Evolutionary conservation across 352 stramenopile genomes (phyloP).

Genomic region (Pythium scleroteichum): DNA sequence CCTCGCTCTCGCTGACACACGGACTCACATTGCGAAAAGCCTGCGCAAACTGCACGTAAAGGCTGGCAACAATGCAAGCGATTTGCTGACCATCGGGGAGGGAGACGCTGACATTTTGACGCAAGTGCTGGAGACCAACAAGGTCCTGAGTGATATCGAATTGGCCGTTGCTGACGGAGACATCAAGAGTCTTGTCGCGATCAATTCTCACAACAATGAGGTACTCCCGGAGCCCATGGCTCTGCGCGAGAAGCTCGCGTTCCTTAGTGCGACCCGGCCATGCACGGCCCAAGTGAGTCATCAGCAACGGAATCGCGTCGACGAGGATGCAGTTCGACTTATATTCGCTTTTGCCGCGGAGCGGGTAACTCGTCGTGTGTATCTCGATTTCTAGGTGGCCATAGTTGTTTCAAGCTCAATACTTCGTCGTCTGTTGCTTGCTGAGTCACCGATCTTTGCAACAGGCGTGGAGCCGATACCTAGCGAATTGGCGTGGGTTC

Average conservation of each 20-base stretch:
- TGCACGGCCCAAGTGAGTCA: neutral
- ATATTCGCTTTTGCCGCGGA: slow-evolving; percentile 19
- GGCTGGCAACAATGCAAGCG: slow-evolving; percentile 8
- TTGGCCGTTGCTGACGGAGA: slow-evolving; percentile 12
- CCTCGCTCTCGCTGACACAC: neutral
- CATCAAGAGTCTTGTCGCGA: slow-evolving; percentile 1
- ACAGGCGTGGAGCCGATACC: no score
- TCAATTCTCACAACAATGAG: slow-evolving; percentile 13
- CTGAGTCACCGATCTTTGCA: no score
- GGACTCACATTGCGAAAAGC: slow-evolving; percentile 1
- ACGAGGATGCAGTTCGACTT: slow-evolving; percentile 17
- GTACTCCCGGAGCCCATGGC: slow-evolving; percentile 10
- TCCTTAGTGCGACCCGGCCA: slow-evolving; percentile 9
- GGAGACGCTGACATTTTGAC: neutral
- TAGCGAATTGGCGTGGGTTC: no score
- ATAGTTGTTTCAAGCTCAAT: no score
- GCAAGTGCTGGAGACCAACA: slow-evolving; percentile 11
- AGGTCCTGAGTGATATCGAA: slow-evolving; percentile 9
- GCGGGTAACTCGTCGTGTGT: slow-evolving; percentile 8
- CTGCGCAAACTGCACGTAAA: slow-evolving; percentile 17
- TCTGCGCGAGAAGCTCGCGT: slow-evolving; percentile 13
- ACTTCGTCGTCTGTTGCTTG: no score
- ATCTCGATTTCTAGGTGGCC: slow-evolving; percentile 19
- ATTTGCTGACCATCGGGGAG: neutral
- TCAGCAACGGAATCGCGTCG: slow-evolving; percentile 3